Conservation (phyloP, 257 asterid genomes). For the Solanum lycopersicoides region DNA sequence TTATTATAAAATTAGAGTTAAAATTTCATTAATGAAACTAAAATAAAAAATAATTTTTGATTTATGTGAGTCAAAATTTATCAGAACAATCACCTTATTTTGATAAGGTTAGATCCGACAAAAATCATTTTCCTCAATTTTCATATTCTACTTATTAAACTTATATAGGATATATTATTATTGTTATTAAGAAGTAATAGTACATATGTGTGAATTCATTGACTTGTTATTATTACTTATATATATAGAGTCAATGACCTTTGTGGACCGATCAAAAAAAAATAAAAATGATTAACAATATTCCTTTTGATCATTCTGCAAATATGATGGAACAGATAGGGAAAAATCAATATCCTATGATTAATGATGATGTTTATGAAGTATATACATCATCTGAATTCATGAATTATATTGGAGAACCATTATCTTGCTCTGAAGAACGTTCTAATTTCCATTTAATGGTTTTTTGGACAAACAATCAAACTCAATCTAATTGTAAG, state of each 20-base stretch:
- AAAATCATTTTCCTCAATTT: background rate
- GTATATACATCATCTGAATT: background rate
- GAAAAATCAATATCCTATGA: background rate
- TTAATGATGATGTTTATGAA: background rate
- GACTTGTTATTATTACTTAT: background rate
- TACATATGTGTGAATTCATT: background rate
- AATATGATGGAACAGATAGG: background rate
- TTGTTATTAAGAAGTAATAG: background rate
- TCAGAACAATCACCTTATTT: background rate
- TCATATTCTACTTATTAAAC: too few relatives aligned
- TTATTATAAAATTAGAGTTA: background rate
- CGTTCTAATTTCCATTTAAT: slow-evolving; percentile 1
- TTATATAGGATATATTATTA: background rate
- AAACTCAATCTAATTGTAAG: background rate
- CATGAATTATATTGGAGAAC: background rate
- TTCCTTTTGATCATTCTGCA: background rate
- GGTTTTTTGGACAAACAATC: background rate
- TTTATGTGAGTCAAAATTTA: background rate
- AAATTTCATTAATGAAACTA: background rate
- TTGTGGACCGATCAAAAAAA: background rate
- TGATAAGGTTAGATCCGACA: background rate
- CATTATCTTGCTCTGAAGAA: background rate
- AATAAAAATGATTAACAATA: background rate
- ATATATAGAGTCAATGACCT: background rate
- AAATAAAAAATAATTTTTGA: background rate